Evolutionary conservation across 2,329 filamentous ascomycete species (phyloP), one percentile per base, ranked within the genome.

Genomic region (Monosporascus cannonballus): DNA sequence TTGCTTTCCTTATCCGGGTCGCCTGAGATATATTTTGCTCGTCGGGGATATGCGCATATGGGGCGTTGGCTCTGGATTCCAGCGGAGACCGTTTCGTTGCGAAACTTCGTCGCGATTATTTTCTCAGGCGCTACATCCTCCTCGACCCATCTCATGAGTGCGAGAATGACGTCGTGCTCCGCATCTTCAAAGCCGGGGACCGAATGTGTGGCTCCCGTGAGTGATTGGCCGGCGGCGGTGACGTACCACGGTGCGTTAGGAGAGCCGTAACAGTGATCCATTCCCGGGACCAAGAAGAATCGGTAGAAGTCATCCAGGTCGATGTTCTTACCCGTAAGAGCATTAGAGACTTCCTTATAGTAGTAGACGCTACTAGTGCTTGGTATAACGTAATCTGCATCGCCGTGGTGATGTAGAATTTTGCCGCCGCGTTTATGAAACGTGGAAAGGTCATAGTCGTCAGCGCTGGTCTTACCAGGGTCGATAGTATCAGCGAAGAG

Each of bases 251-350:
- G 69, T 1, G 67, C 67, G 18, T 62, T 58, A 6, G 49, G 38
- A 22, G 63, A 51, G 55, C 64, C 46, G 48, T 56, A 50, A 56
- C 77, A 80, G 60, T 79, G 76, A 15, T 63, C 64, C 74, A 79
- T 78, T 1, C 76, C 76, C 3, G 75, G 74, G n/a, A 79, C 68
- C 6, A 69, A 63, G 63, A 79, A 79, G 56, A 76, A 72, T 18
- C 67, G 61, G 65, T 77, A 83, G 63, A 76, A 75, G 22, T 76
- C 73, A 7, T 73, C 76, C 45, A 74, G 71, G 24, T 61, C 48
- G 24, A 62, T 51, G 5, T 59, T 61, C 38, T 64, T 53, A 1
- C 62, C 57, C 2, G 54, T 49, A 15, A 69, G 59, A n/a, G 64
- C 61, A 22, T 61, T 58, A 27, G 48, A 46, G 2, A 67, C 64